Percentiles rank a stretch among this genome's conserved stretches.
phyloP scores from a whole-genome alignment of 352 stramenopile genomes.

The Elongisporangium anandrum region DNA sequence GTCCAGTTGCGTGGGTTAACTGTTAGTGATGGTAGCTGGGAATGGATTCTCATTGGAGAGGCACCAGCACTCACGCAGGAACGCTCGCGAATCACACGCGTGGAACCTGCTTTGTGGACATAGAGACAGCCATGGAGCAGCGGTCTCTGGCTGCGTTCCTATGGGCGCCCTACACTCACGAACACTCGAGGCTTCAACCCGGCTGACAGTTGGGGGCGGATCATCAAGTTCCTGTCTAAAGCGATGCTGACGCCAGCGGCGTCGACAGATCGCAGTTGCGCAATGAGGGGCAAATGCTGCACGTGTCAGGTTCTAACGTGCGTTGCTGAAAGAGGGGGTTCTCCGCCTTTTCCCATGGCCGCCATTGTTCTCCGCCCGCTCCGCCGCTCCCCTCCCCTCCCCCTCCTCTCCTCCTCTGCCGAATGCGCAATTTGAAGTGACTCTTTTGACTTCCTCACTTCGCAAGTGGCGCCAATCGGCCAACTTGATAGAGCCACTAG shows the following conservation, averaged over 20 bases:
- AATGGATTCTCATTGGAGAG: not conserved
- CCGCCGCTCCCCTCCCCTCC: too few species aligned
- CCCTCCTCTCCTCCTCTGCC: not conserved
- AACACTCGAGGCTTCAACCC: not conserved
- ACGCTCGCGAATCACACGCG: not conserved
- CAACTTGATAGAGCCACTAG: not conserved
- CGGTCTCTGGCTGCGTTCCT: not conserved
- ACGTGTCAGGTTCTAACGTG: not conserved
- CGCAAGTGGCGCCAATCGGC: not conserved
- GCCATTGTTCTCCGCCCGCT: conserved; percentile 1
- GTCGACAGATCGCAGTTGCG: conserved; percentile 6
- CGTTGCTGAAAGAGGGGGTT: conserved; percentile 9
- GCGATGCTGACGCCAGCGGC: conserved; percentile 13
- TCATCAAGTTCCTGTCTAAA: not conserved
- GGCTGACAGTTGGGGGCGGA: not conserved
- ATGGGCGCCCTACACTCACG: not conserved
- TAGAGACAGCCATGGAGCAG: not conserved
- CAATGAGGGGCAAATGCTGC: not conserved
- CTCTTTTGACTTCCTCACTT: not conserved
- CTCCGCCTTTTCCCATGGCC: conserved; percentile 31
- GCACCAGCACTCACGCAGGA: not conserved
- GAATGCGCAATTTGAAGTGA: not conserved
- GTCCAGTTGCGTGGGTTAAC: not conserved
- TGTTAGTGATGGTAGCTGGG: not conserved
- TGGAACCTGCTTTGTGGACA: not conserved